Percentiles rank a stretch among this genome's conserved stretches.
Evolutionary conservation across 2,329 filamentous ascomycete genomes (phyloP).

Genomic region (Cercospora sp.): DNA sequence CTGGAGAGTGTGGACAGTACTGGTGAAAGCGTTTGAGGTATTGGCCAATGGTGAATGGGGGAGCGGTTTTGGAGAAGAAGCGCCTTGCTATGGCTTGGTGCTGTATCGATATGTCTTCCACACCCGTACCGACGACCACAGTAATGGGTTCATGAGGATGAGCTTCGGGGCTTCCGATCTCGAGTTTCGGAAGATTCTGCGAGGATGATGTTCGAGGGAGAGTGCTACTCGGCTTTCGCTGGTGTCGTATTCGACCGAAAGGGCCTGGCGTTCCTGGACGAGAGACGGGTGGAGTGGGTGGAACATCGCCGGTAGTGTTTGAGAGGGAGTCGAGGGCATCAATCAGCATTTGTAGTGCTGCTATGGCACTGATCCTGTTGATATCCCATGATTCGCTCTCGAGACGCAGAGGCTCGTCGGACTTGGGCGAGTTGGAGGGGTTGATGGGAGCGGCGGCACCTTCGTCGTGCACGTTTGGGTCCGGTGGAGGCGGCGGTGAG

Average conservation of each 20-base stretch:
- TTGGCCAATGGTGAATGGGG: conserved; percentile 77
- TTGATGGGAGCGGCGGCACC: conserved; percentile 23
- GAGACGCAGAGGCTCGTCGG: conserved; percentile 35
- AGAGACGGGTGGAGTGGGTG: conserved; percentile 71
- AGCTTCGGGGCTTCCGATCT: conserved; percentile 50
- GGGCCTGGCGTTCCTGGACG: conserved; percentile 59
- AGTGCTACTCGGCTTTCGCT: conserved; percentile 18
- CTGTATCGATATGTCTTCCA: conserved; percentile 72
- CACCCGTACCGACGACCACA: conserved; percentile 59
- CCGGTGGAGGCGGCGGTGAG: conserved; percentile 32
- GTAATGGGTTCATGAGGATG: conserved; percentile 49
- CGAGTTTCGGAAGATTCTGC: conserved; percentile 47
- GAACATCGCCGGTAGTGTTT: conserved; percentile 72
- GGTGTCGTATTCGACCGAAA: conserved; percentile 28
- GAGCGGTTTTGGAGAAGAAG: conserved; percentile 87
- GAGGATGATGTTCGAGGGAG: conserved; percentile 44
- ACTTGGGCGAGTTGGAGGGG: conserved; percentile 20
- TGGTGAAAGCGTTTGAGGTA: conserved; percentile 85
- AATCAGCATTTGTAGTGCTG: conserved; percentile 77
- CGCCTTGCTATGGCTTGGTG: conserved; percentile 84
- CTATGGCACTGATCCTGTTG: conserved; percentile 68
- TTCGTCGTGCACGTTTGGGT: conserved; percentile 31
- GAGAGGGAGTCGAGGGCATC: conserved; percentile 61
- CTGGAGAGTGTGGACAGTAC: conserved; percentile 91
- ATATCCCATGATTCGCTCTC: conserved; percentile 60